phyloP scores from a whole-genome alignment of 805 yeast genomes.

The Lipomyces orientalis region DNA sequence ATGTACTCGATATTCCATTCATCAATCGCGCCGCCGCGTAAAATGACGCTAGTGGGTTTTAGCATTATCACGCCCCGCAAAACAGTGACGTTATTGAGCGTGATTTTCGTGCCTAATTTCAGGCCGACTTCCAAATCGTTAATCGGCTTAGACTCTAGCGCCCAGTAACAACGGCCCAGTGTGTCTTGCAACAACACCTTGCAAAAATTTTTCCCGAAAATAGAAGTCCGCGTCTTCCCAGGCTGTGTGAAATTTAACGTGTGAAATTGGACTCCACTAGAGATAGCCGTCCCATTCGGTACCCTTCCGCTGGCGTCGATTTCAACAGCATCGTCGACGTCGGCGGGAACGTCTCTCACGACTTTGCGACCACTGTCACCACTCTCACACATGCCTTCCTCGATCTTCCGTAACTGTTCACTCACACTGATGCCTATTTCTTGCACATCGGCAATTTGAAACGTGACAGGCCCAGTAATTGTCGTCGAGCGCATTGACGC shows the following conservation, averaged over 20 bases:
- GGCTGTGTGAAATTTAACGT: background rate
- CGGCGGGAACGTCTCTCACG: constrained; percentile 19
- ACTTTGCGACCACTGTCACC: constrained; percentile 14
- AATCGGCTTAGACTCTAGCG: constrained; percentile 25
- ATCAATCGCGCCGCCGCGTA: constrained; percentile 30
- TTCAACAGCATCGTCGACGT: background rate
- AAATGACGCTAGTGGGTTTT: constrained; percentile 16
- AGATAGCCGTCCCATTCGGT: background rate
- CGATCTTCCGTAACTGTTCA: constrained; percentile 26
- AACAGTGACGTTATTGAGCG: constrained; percentile 11
- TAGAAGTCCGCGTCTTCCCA: background rate
- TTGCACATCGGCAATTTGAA: constrained; percentile 29
- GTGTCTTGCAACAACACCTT: constrained; percentile 33
- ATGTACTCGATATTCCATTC: constrained; percentile 28
- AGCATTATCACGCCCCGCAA: constrained; percentile 26
- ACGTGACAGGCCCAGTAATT: constrained; percentile 22
- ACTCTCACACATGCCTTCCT: constrained; percentile 20
- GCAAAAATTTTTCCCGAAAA: constrained; percentile 29
- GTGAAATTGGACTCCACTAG: constrained; percentile 10
- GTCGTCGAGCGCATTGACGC: constrained; percentile 5
- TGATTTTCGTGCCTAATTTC: constrained; percentile 26
- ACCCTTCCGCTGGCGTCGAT: background rate
- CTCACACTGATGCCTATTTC: constrained; percentile 28
- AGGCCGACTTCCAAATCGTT: constrained; percentile 27
- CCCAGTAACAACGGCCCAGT: constrained; percentile 29